Evolutionary conservation across 192 early-diverging fungal species (phyloP).

Genomic region (Funneliformis mosseae): DNA sequence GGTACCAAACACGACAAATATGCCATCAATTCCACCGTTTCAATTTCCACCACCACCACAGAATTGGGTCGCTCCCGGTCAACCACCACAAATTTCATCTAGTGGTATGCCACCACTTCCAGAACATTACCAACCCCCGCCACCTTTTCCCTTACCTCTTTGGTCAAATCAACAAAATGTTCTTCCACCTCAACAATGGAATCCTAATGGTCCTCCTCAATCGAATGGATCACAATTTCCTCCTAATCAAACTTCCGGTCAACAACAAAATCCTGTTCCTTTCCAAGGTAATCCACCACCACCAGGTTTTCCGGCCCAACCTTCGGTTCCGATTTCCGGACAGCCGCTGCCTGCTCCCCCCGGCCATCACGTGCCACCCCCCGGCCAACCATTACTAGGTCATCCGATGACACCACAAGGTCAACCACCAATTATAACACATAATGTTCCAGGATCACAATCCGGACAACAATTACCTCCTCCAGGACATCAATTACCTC

Average conservation of each 20-base stretch:
- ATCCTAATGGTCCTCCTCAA: constrained; percentile 14
- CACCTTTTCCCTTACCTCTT: not conserved
- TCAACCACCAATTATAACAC: no score
- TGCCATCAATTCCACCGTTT: not conserved
- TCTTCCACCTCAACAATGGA: constrained; percentile 19
- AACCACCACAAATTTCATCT: not conserved
- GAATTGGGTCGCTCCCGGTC: not conserved
- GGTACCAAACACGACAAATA: not conserved
- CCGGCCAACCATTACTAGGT: not conserved
- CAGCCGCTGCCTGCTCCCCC: not conserved
- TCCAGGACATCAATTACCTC: constrained; percentile 4
- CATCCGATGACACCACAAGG: not conserved
- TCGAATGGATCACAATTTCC: not conserved
- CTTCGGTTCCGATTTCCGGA: not conserved
- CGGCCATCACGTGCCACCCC: no score
- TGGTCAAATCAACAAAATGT: constrained; percentile 11
- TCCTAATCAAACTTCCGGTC: no score
- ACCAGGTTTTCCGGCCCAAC: not conserved
- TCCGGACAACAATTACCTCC: not conserved
- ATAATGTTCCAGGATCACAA: not conserved
- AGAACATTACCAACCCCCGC: not conserved
- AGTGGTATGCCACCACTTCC: constrained; percentile 7
- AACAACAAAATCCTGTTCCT: not conserved
- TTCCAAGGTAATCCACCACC: constrained; percentile 15
- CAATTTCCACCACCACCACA: constrained; percentile 2